Base-by-base conservation (phyloP, 208 protist genomes). In the Trypanosoma conorhini region DNA sequence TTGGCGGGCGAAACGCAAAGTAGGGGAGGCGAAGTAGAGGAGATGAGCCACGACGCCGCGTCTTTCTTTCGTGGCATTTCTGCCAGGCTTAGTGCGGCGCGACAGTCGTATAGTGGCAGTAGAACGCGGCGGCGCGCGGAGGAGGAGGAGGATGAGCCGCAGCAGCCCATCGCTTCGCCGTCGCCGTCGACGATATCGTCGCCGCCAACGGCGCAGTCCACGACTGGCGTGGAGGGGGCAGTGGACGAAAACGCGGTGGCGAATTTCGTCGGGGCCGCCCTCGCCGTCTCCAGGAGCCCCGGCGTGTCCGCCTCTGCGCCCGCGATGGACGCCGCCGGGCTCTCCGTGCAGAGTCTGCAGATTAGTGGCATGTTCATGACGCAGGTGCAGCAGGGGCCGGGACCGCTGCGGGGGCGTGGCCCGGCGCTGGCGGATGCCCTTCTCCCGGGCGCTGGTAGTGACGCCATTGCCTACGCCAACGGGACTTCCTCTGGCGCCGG, bases 11-110 rank as follows among this genome's bases (percentile, higher is more conserved):
- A 46, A 19, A 12, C 8, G 42, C 42, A 62, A 17, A 3, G 35
- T 7, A n/a, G 21, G 33, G 64, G n/a, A 62, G 28, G 3, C 24
- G 57, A 48, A 48, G n/a, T 33, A 51, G 35, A 44, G 1, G 22
- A 62, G 15, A 79, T 79, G 74, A 79, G 40, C 33, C 67, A 73
- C 33, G 74, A 74, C 64, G 63, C 74, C 22, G 63, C 76, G 48
- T 79, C 85, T 22, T 87, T 87, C 57, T 90, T 90, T 54, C 72
- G 74, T n/a, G 75, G 70, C 46, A 73, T 90, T 44, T 90, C 85
- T 26, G 75, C 75, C 22, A 77, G 75, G 55, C 63, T 90, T 28
- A 72, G 56, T 58, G 56, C 74, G 1, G 50, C 62, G 10, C 62
- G 56, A 22, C 55, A 61, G 50, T 62, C 64, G 8, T 65, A 54